phyloP scores from a whole-genome alignment of 306 rosid genomes.

The Cotoneaster glaucophyllus region DNA sequence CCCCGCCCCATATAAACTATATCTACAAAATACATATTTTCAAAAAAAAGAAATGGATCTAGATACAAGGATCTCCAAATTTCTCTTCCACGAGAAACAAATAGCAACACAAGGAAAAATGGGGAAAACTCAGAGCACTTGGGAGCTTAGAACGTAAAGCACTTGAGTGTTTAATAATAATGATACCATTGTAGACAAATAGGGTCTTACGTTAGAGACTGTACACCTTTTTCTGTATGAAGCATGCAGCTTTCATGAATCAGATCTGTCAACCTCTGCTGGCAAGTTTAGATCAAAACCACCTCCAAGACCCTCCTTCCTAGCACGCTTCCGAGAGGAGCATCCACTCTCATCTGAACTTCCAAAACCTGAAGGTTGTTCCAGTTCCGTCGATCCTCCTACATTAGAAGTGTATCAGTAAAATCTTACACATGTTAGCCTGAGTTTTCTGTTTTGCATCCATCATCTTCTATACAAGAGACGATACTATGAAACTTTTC shows the following conservation, averaged over 20 bases:
- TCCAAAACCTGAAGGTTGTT: conserved; percentile 64
- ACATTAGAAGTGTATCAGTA: conserved; percentile 37
- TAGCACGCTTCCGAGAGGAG: conserved; percentile 73
- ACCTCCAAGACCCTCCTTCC: conserved; percentile 51
- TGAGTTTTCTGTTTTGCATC: conserved; percentile 34
- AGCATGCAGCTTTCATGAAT: conserved; percentile 18
- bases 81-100: conserved; percentile 18
- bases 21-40: conserved; percentile 36
- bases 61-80: conserved; percentile 14
- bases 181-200: conserved; percentile 1
- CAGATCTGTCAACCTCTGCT: conserved; percentile 73
- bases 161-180: background rate
- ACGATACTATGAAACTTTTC: background rate
- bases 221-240: conserved; percentile 13
- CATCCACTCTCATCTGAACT: conserved; percentile 56
- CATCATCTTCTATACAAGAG: background rate
- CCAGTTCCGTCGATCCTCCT: conserved; percentile 57
- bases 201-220: conserved; percentile 15
- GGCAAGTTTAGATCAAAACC: conserved; percentile 93
- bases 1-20: conserved; percentile 20
- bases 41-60: conserved; percentile 1
- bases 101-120: background rate
- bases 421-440: conserved; percentile 12
- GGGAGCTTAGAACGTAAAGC: background rate
- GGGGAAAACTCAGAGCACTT: background rate